Conservation (phyloP, 2,329 filamentous ascomycete genomes). For the Arthrobotrys sinensis region DNA sequence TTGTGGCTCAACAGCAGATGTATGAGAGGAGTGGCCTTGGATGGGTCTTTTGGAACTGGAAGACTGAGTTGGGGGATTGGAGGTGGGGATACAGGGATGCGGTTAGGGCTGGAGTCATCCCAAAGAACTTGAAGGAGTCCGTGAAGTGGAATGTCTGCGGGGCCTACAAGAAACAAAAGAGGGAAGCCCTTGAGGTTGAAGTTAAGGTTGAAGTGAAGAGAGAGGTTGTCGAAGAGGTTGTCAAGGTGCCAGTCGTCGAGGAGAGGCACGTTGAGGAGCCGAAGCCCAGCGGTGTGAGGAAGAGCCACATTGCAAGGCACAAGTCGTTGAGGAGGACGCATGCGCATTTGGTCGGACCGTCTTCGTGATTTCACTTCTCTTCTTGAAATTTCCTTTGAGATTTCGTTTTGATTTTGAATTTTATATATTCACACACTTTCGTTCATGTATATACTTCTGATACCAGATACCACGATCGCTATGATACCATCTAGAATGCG, state of each 20-base stretch:
- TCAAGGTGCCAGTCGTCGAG: constrained; percentile 32
- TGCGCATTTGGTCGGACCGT: constrained; percentile 29
- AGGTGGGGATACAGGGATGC: constrained; percentile 71
- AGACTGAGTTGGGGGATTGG: constrained; percentile 70
- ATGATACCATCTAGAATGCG: constrained; percentile 48
- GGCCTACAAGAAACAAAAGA: constrained; percentile 39
- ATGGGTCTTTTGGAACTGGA: constrained; percentile 77
- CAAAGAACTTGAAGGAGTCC: constrained; percentile 63
- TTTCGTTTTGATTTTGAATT: constrained; percentile 3
- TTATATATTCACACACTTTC: constrained; percentile 30
- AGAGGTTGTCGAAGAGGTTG: constrained; percentile 33
- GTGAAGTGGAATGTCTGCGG: constrained; percentile 54
- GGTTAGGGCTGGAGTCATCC: constrained; percentile 68
- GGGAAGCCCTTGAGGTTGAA: constrained; percentile 15
- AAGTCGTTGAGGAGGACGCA: constrained; percentile 30
- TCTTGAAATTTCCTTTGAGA: not conserved
- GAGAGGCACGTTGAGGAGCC: constrained; percentile 37
- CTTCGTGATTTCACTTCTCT: constrained; percentile 9
- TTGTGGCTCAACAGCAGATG: constrained; percentile 72
- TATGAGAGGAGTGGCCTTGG: constrained; percentile 72
- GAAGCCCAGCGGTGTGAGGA: constrained; percentile 30
- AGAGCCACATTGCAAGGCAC: constrained; percentile 22
- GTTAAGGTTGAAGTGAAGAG: constrained; percentile 19
- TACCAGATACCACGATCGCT: constrained; percentile 36
- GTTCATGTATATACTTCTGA: constrained; percentile 48